Percentiles rank a stretch among this genome's conserved stretches.
Evolutionary conservation across 2,329 filamentous ascomycete species (phyloP).

Genomic region (Colletotrichum endophyticum): DNA sequence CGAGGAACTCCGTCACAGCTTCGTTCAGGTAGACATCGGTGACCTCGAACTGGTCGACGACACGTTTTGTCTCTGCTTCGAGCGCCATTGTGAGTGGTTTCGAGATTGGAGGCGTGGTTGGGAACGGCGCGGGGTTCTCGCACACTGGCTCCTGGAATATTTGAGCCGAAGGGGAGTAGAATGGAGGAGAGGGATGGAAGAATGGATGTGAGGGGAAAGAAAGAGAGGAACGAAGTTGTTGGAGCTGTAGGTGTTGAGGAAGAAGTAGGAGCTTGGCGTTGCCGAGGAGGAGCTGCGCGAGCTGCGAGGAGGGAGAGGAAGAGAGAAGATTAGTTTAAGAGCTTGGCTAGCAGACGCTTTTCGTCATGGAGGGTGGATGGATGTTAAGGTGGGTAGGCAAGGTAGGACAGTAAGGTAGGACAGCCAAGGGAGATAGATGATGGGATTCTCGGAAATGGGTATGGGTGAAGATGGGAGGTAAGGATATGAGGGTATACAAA

Average conservation of each 20-base stretch:
- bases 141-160: constrained; percentile 53
- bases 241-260: neutral
- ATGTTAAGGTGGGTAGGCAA: constrained; percentile 27
- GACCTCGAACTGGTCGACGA: constrained; percentile 88
- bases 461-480: neutral
- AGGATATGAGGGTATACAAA: neutral
- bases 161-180: constrained; percentile 49
- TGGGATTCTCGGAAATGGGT: neutral
- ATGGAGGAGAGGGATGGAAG: constrained; percentile 30
- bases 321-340: constrained; percentile 20
- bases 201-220: constrained; percentile 24
- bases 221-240: constrained; percentile 33
- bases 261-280: constrained; percentile 45
- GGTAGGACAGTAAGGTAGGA: constrained; percentile 11
- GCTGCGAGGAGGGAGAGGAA: constrained; percentile 37
- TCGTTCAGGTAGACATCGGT: constrained; percentile 77
- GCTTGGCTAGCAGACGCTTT: neutral
- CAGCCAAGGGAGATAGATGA: neutral
- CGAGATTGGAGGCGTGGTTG: constrained; percentile 58
- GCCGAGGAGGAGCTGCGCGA: constrained; percentile 57
- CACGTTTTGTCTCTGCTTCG: constrained; percentile 74
- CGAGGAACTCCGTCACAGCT: constrained; percentile 84
- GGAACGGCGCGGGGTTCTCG: constrained; percentile 59
- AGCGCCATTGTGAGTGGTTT: constrained; percentile 65
- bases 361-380: constrained; percentile 24